These are phyloP conservation scores for Phytopythium litorale DNA, from an alignment of 352 stramenopile genomes.

Conservation along the genomic window DNA sequence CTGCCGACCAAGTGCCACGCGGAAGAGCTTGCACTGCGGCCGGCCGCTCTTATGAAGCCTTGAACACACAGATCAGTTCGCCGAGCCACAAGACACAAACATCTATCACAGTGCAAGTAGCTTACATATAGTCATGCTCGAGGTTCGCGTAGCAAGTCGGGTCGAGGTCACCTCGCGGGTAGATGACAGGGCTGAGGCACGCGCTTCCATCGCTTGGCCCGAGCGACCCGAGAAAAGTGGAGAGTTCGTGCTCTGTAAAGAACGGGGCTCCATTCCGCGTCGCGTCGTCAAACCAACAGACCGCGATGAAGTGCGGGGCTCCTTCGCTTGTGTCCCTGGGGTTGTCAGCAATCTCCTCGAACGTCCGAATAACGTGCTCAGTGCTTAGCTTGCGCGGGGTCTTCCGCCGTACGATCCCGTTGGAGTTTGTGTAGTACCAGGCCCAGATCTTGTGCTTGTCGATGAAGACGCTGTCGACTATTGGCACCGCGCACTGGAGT, in stretches of 20 bases:
- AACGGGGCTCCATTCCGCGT: slow-evolving; percentile 37
- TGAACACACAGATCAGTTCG: neutral
- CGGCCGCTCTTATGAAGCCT: slow-evolving; percentile 62
- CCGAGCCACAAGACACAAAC: neutral
- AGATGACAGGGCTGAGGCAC: slow-evolving; percentile 53
- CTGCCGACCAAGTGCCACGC: slow-evolving; percentile 56
- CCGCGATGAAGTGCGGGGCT: slow-evolving; percentile 26
- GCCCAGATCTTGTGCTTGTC: slow-evolving; percentile 77
- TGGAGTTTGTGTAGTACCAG: slow-evolving; percentile 58
- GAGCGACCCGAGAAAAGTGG: slow-evolving; percentile 39
- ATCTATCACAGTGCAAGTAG: neutral
- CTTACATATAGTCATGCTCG: slow-evolving; percentile 74
- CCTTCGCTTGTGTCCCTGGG: slow-evolving; percentile 3
- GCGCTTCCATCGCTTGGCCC: slow-evolving; percentile 27
- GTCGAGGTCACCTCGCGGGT: slow-evolving; percentile 64
- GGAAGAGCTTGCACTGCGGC: slow-evolving; percentile 56
- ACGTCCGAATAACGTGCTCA: slow-evolving; percentile 34
- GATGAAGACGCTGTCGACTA: slow-evolving; percentile 73
- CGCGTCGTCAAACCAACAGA: slow-evolving; percentile 70
- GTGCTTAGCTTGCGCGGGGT: slow-evolving; percentile 42
- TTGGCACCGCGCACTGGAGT: slow-evolving; percentile 31
- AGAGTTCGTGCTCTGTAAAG: slow-evolving; percentile 42
- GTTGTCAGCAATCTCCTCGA: slow-evolving; percentile 22
- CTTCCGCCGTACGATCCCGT: slow-evolving; percentile 60
- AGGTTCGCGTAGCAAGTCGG: slow-evolving; percentile 64